phyloP scores from a whole-genome alignment of 192 early-diverging fungal genomes.

The Jimgerdemannia flammicorona region DNA sequence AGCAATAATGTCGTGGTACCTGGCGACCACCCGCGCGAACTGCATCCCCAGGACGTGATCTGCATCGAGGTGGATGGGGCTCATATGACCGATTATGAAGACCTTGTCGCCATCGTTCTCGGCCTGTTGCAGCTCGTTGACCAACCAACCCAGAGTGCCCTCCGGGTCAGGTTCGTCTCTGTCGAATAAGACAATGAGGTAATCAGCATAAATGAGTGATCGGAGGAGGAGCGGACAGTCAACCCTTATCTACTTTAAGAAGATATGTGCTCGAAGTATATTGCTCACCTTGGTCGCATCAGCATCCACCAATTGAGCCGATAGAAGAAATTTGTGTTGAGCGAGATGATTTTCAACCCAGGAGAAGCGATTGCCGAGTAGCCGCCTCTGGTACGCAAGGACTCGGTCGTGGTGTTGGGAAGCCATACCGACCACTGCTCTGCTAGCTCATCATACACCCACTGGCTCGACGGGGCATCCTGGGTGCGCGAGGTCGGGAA shows the following conservation, averaged over 20 bases:
- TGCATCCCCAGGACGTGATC: slow-evolving; percentile 47
- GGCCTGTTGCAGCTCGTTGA: slow-evolving; percentile 42
- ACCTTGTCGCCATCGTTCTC: slow-evolving; percentile 49
- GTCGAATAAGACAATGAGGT: no score
- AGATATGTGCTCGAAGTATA: no score
- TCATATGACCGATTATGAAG: slow-evolving; percentile 57
- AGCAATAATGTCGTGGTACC: slow-evolving; percentile 52
- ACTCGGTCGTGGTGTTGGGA: slow-evolving; percentile 19
- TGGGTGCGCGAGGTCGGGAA: slow-evolving; percentile 11
- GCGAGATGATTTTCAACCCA: slow-evolving; percentile 45
- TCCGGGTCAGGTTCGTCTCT: slow-evolving; percentile 45
- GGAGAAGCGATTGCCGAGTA: slow-evolving; percentile 42
- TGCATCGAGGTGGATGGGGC: slow-evolving; percentile 42
- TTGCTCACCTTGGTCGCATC: neutral
- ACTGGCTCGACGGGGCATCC: slow-evolving; percentile 7
- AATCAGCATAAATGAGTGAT: no score
- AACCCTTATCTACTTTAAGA: no score
- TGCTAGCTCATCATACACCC: slow-evolving; percentile 43
- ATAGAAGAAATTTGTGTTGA: slow-evolving; percentile 61
- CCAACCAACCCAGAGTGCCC: slow-evolving; percentile 45
- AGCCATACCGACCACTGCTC: slow-evolving; percentile 51
- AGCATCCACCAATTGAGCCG: slow-evolving; percentile 48
- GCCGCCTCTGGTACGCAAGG: slow-evolving; percentile 20
- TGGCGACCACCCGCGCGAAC: slow-evolving; percentile 51
- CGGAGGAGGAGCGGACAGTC: no score